These are phyloP conservation scores for Salix caprea DNA, from an alignment of 345 rosid genomes.

Conservation along the genomic window DNA sequence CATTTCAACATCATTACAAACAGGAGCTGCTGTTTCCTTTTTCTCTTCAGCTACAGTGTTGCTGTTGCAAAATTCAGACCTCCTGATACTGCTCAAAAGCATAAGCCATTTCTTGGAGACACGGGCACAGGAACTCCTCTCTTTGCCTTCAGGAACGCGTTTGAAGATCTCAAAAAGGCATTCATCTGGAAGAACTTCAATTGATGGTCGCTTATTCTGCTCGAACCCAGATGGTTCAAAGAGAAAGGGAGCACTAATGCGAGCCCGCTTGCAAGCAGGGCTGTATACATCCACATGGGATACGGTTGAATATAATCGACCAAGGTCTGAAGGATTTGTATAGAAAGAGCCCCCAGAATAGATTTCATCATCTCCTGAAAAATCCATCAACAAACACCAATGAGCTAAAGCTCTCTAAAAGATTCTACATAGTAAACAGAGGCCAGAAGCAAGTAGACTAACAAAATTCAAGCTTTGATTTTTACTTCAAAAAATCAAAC, in stretches of 20 bases:
- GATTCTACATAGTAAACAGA: neutral
- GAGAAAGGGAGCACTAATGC: slow-evolving; percentile 36
- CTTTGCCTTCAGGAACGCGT: slow-evolving; percentile 45
- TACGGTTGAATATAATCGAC: slow-evolving; percentile 37
- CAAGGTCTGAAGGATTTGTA: slow-evolving; percentile 38
- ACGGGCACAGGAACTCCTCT: slow-evolving; percentile 52
- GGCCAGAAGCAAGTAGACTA: neutral
- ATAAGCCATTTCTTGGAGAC: slow-evolving; percentile 72
- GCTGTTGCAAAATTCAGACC: slow-evolving; percentile 35
- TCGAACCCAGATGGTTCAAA: slow-evolving; percentile 22
- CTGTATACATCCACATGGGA: slow-evolving; percentile 40
- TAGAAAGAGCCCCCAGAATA: slow-evolving; percentile 42
- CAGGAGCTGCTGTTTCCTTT: slow-evolving; percentile 16
- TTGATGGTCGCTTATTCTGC: slow-evolving; percentile 39
- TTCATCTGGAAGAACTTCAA: slow-evolving; percentile 66
- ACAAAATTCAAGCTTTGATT: neutral
- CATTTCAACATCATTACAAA: slow-evolving; percentile 39
- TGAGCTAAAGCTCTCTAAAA: slow-evolving; percentile 10
- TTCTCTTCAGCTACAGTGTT: neutral
- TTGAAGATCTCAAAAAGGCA: slow-evolving; percentile 74
- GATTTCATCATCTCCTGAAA: slow-evolving; percentile 66
- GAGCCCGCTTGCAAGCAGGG: slow-evolving; percentile 64
- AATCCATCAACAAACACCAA: slow-evolving; percentile 12
- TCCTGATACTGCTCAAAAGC: slow-evolving; percentile 48
- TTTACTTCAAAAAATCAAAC: neutral